A percentile compares a stretch with the other conserved stretches of the same genome.
These are phyloP conservation scores for Castanopsis chinensis DNA, from an alignment of 306 rosid species.

Conservation along the genomic window DNA sequence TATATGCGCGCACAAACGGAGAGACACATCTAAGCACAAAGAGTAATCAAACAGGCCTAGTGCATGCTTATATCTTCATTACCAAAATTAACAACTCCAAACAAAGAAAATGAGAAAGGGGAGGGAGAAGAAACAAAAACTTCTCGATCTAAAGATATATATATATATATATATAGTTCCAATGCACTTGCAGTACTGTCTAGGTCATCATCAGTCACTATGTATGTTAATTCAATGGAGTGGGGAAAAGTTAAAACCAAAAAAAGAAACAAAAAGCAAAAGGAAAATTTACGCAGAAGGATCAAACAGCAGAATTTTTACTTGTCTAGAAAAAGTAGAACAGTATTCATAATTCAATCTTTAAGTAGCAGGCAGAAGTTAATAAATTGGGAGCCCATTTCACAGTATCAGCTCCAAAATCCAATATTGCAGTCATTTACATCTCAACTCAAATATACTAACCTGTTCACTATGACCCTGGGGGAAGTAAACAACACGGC, in stretches of 20 bases:
- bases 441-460: slow-evolving; percentile 8
- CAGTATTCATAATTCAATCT: neutral
- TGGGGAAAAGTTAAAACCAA: neutral
- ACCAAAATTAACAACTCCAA: neutral
- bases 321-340: neutral
- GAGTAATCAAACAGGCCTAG: neutral
- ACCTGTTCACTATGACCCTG: slow-evolving; percentile 99
- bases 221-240: neutral
- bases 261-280: neutral
- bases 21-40: neutral
- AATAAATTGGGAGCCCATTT: neutral
- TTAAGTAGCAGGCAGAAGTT: neutral
- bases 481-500: slow-evolving; percentile 91
- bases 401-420: slow-evolving; percentile 1
- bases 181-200: neutral
- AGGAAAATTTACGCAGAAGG: neutral
- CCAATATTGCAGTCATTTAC: neutral
- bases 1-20: neutral
- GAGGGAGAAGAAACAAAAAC: neutral
- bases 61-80: neutral
- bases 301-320: neutral
- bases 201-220: neutral
- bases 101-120: neutral
- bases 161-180: neutral
- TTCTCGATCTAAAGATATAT: neutral